Evolutionary conservation across 805 yeast species (phyloP).

Genomic region (Candida rishiriensis): DNA sequence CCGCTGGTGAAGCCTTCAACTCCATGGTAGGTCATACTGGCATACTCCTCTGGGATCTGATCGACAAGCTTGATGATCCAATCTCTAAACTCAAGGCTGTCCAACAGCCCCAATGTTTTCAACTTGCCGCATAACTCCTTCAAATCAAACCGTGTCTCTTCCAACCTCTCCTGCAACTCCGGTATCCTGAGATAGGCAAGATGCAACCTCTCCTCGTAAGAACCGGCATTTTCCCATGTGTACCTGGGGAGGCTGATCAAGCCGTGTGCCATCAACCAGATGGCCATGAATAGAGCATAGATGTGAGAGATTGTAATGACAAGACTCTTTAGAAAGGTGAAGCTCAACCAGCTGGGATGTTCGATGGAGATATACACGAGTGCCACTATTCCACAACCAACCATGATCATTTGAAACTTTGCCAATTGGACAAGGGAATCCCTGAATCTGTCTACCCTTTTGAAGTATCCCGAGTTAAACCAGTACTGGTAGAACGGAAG

Average conservation of each 20-base stretch:
- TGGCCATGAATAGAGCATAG: constrained; percentile 66
- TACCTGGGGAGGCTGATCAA: constrained; percentile 59
- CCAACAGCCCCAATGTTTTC: constrained; percentile 43
- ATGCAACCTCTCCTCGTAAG: constrained; percentile 27
- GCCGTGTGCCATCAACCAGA: constrained; percentile 86
- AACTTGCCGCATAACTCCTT: constrained; percentile 62
- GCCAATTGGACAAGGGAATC: constrained; percentile 57
- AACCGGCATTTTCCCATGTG: constrained; percentile 19
- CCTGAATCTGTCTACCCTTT: constrained; percentile 38
- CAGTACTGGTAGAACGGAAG: constrained; percentile 72
- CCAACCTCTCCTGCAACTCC: constrained; percentile 50
- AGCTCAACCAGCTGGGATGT: constrained; percentile 22
- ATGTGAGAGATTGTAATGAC: constrained; percentile 74
- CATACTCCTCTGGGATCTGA: constrained; percentile 38
- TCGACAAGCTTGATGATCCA: constrained; percentile 60
- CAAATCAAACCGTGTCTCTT: constrained; percentile 58
- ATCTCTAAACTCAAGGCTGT: constrained; percentile 47
- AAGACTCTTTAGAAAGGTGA: constrained; percentile 56
- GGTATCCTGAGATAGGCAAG: constrained; percentile 51
- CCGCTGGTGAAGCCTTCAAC: constrained; percentile 21
- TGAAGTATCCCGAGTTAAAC: constrained; percentile 64
- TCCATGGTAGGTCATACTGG: constrained; percentile 19
- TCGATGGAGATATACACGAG: constrained; percentile 53
- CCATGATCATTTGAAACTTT: constrained; percentile 55
- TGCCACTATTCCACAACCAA: constrained; percentile 49